Evolutionary conservation across 208 protist species (phyloP), one percentile per base, ranked within the genome.

Genomic region (Zelonia costaricensis): DNA sequence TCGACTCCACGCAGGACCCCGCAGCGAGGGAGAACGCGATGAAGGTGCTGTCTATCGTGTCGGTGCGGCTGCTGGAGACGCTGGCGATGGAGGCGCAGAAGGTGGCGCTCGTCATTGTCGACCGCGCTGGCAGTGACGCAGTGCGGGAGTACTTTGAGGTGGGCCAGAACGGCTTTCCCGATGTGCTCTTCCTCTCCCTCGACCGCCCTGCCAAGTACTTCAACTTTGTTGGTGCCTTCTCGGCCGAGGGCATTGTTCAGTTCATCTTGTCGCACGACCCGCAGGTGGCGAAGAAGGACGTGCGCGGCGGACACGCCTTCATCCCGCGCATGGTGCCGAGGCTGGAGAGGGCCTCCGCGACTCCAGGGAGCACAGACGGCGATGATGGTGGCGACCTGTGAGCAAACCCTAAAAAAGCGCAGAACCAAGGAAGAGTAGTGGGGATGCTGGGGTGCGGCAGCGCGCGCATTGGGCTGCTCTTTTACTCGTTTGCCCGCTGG

Each of bases 201-300:
- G 25, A 40, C n/a, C 33, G 44, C 8, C 45, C 44, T 0, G 57
- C 53, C 1, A 42, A 43, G 39, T 84, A 78, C 65, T 69, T 44
- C 65, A 68, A 64, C 55, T 74, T 80, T 31, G 47, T 69, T 9
- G 78, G 78, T 12, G 48, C 73, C 16, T 77, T 80, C 43, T 60
- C 53, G 6, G 69, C 56, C 3, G 69, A 75, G 27, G 43, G 67
- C 7, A 25, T 84, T 9, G 57, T 69, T 8, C 62, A 74, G 31
- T 84, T 84, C 42, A 47, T 69, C 44, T 31, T 42, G 0, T 35
- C 54, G 10, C 47, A 66, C 43, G 39, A 56, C 22, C 16, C 55
- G 15, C 23, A 69, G 3, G 22, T 61, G 3, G 6, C 69, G 6
- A 28, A 44, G 23, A 35, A 44, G 31, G 51, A 31, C 27, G 62